A percentile compares a stretch with the other conserved stretches of the same genome.
These are phyloP conservation scores for Plasmodium sp. DNA, from an alignment of 169 alveolate genomes.

Conservation along the genomic window DNA sequence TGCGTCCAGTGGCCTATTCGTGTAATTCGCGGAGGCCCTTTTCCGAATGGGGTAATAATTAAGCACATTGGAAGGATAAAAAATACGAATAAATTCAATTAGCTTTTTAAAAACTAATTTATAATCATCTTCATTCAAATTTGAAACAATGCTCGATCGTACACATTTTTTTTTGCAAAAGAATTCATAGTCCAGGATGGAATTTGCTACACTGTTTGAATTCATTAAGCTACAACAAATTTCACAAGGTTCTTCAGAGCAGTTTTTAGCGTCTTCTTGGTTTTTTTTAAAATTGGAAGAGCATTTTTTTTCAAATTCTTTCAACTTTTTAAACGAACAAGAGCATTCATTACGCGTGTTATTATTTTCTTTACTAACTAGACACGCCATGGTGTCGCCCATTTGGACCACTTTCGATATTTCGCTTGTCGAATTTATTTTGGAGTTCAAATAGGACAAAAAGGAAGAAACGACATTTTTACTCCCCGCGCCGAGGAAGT, in stretches of 20 bases:
- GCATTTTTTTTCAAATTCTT: conserved; percentile 65
- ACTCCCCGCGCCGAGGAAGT: not conserved
- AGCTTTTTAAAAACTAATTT: conserved; percentile 56
- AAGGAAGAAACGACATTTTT: conserved; percentile 56
- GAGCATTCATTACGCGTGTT: conserved; percentile 44
- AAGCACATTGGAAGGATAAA: conserved; percentile 54
- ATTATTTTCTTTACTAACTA: conserved; percentile 14
- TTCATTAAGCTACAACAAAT: conserved; percentile 63
- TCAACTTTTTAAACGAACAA: conserved; percentile 51
- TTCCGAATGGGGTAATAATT: conserved; percentile 38
- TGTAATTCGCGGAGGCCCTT: conserved; percentile 9
- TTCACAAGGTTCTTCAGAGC: conserved; percentile 74
- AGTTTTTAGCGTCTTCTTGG: conserved; percentile 73
- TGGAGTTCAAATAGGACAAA: conserved; percentile 31
- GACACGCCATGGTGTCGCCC: conserved; percentile 53
- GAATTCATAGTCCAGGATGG: conserved; percentile 58
- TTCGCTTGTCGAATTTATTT: conserved; percentile 60
- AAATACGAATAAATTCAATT: conserved; percentile 68
- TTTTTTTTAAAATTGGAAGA: conserved; percentile 63
- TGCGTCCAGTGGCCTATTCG: conserved; percentile 21
- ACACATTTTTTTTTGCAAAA: conserved; percentile 65
- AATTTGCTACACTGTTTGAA: conserved; percentile 23
- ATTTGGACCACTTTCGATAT: conserved; percentile 57
- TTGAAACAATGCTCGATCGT: conserved; percentile 13
- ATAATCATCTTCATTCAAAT: conserved; percentile 51